phyloP scores from a whole-genome alignment of 352 stramenopile species.

The Phytophthora citrophthora region DNA sequence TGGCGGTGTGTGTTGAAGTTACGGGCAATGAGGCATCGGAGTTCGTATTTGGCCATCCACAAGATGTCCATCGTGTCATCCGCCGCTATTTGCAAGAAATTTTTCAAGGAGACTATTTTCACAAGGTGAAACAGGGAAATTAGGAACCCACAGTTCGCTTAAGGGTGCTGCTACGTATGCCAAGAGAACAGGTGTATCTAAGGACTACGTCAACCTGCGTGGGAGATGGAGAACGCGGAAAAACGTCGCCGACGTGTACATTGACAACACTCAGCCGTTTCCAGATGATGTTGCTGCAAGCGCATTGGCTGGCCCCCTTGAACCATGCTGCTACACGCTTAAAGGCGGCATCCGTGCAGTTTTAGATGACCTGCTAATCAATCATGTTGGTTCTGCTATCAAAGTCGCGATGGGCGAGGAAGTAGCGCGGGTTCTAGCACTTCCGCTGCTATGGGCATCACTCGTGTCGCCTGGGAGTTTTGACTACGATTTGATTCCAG shows the following conservation, averaged over 20 bases:
- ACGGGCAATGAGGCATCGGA: not conserved
- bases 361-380: too few species aligned
- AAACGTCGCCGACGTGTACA: too few species aligned
- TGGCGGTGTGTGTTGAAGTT: not conserved
- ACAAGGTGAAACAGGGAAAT: not conserved
- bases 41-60: not conserved
- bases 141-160: not conserved
- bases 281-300: too few species aligned
- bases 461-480: slow-evolving; percentile 1
- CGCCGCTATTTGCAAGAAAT: not conserved
- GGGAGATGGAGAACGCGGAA: too few species aligned
- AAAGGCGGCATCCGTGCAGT: too few species aligned
- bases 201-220: not conserved
- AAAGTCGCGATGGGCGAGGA: not conserved
- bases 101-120: not conserved
- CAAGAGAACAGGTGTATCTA: not conserved
- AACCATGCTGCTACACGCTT: not conserved
- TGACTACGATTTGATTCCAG: not conserved
- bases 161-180: slow-evolving; percentile 1
- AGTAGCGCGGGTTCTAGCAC: not conserved
- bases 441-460: slow-evolving; percentile 2
- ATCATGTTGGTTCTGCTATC: not conserved
- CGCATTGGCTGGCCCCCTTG: not conserved
- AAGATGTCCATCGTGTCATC: not conserved
- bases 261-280: too few species aligned